These are phyloP conservation scores for Ophiorrhiza pumila DNA, from an alignment of 257 asterid species.

Conservation along the genomic window DNA sequence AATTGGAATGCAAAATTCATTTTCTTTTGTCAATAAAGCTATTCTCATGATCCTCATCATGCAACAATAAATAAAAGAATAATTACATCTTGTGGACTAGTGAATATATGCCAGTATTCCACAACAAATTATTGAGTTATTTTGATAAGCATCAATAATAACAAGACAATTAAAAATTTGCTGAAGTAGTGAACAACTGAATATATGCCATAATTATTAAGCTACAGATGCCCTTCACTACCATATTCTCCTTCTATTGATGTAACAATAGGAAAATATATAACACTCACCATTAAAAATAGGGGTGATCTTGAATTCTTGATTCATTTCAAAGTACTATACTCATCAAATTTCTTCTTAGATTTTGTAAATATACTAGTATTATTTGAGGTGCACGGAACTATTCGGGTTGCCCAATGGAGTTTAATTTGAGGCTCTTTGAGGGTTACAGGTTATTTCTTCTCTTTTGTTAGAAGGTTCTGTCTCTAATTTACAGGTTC, in stretches of 20 bases:
- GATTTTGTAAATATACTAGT: neutral
- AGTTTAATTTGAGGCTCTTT: no score
- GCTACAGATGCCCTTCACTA: slow-evolving; percentile 36
- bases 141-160: neutral
- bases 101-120: slow-evolving; percentile 47
- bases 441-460: no score
- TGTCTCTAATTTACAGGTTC: no score
- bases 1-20: neutral
- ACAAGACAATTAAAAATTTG: slow-evolving; percentile 24
- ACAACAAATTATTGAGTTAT: slow-evolving; percentile 15
- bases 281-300: neutral
- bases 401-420: no score
- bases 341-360: neutral
- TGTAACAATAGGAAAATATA: slow-evolving; percentile 9
- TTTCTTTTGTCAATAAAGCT: neutral
- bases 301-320: neutral
- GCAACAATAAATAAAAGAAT: slow-evolving; percentile 13
- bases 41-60: slow-evolving; percentile 14
- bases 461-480: no score
- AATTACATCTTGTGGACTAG: slow-evolving; percentile 25
- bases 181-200: slow-evolving; percentile 28
- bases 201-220: slow-evolving; percentile 38
- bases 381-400: neutral
- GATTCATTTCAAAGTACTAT: neutral
- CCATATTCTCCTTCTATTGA: slow-evolving; percentile 40